phyloP scores from a whole-genome alignment of 2,329 filamentous ascomycete genomes.

The Alternaria conjuncta region DNA sequence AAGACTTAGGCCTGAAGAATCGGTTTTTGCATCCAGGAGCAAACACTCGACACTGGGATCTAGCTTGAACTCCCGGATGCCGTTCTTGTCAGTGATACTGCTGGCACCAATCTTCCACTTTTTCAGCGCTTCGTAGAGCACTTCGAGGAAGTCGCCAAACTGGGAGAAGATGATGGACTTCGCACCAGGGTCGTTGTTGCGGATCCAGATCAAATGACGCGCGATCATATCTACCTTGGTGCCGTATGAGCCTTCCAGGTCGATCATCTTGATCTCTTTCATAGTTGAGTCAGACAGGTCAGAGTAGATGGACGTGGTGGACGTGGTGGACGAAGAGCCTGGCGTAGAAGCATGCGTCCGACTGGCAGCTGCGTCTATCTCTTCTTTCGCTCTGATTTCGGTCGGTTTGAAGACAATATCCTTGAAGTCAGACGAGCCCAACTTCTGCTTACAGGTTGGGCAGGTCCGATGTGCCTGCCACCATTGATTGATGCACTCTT shows the following conservation, averaged over 20 bases:
- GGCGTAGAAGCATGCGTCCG: slow-evolving; percentile 35
- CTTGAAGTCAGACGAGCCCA: slow-evolving; percentile 74
- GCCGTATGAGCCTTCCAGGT: slow-evolving; percentile 76
- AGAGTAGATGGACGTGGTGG: slow-evolving; percentile 71
- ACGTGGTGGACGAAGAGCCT: slow-evolving; percentile 27
- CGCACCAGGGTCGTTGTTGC: slow-evolving; percentile 80
- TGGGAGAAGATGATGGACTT: slow-evolving; percentile 97
- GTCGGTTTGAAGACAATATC: slow-evolving; percentile 83
- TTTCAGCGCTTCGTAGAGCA: slow-evolving; percentile 73
- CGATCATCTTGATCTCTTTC: slow-evolving; percentile 80
- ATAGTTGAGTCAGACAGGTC: slow-evolving; percentile 75
- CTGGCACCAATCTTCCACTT: slow-evolving; percentile 76
- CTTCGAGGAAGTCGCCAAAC: slow-evolving; percentile 78
- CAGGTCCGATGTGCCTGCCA: slow-evolving; percentile 76
- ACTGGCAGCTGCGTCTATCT: slow-evolving; percentile 48
- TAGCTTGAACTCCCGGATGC: slow-evolving; percentile 77
- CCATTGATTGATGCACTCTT: slow-evolving; percentile 84
- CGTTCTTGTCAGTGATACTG: slow-evolving; percentile 71
- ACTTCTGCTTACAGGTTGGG: slow-evolving; percentile 78
- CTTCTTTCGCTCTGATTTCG: slow-evolving; percentile 71
- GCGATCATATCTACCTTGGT: slow-evolving; percentile 82
- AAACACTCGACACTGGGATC: slow-evolving; percentile 81
- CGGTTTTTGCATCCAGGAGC: slow-evolving; percentile 84
- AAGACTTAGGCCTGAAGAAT: slow-evolving; percentile 87
- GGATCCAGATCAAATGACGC: slow-evolving; percentile 83